Conservation (phyloP, 177 flowering plant genomes). For the Vitis hybrid region DNA sequence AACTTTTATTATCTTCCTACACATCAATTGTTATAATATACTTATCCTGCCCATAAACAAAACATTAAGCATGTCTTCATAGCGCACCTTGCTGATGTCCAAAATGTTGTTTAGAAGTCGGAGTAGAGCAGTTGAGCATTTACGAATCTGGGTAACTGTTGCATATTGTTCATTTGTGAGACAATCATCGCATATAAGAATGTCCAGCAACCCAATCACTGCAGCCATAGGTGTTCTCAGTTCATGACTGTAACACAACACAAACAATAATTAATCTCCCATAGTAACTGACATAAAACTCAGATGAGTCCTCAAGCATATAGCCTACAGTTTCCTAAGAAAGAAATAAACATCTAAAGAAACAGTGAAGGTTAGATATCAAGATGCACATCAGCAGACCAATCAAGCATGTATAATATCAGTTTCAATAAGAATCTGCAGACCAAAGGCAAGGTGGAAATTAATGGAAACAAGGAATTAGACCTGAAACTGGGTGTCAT, state of each 20-base stretch:
- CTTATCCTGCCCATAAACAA: neutral
- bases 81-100: constrained; percentile 90
- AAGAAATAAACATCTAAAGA: no score
- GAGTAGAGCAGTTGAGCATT: constrained; percentile 89
- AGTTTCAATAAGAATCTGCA: no score
- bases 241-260: constrained; percentile 69
- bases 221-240: constrained; percentile 99
- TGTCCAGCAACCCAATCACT: constrained; percentile 93
- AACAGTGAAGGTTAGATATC: no score
- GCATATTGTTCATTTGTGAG: constrained; percentile 84
- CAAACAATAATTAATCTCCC: constrained; percentile 3
- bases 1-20: no score
- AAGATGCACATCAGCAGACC: no score
- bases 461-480: no score
- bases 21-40: no score
- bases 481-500: no score
- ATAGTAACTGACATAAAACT: neutral
- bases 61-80: neutral
- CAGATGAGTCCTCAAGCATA: no score
- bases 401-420: no score
- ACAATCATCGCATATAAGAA: constrained; percentile 79
- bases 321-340: no score
- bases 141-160: constrained; percentile 88
- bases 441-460: no score
- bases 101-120: constrained; percentile 94